Evolutionary conservation across 2,329 filamentous ascomycete genomes (phyloP), one percentile per base, ranked within the genome.

Genomic region (Scytalidium lignicola): DNA sequence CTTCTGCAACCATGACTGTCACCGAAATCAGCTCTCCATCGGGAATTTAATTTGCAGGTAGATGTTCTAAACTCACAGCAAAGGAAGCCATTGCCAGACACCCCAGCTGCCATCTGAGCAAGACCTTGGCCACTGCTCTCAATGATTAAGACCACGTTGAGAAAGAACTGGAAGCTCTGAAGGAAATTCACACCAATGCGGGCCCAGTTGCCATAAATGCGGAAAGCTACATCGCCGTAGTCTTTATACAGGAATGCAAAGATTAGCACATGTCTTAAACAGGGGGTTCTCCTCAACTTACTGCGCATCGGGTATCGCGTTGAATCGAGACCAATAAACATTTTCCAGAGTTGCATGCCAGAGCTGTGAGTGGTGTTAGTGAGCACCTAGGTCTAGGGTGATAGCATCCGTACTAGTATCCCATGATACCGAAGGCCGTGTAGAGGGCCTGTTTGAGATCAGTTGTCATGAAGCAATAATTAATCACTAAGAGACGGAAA

Each of bases 121-220:
- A 81, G 70, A 23, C 70, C 70, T 59, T 79, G 71, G 4, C 76
- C 76, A 41, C 73, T 75, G 47, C 65, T 68, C 28, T 79, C 69
- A 41, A 80, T 69, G 44, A 79, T 72, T 44, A 80, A 65, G 40
- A 78, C 64, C 1, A 80, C 74, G 43, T 73, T 73, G 18, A 80
- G 62, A 37, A 80, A 58, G 43, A 76, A 62, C 50, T 70, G 69
- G 21, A 77, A 46, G 0, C 68, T 64, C 59, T 76, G 74, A 3
- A 72, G 59, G 41, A 73, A 47, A 56, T 78, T 77, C 63, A 74
- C 65, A n/a, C 70, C 49, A 53, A 76, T 65, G 9, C 73, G 70
- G n/a, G 68, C 63, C 44, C 55, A 62, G 10, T 61, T 59, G 3
- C 75, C 75, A 49, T 66, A 74, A 26, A 70, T 60, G 19, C 74